phyloP scores from a whole-genome alignment of 164 flowering plant species.

The Akebia trifoliata region DNA sequence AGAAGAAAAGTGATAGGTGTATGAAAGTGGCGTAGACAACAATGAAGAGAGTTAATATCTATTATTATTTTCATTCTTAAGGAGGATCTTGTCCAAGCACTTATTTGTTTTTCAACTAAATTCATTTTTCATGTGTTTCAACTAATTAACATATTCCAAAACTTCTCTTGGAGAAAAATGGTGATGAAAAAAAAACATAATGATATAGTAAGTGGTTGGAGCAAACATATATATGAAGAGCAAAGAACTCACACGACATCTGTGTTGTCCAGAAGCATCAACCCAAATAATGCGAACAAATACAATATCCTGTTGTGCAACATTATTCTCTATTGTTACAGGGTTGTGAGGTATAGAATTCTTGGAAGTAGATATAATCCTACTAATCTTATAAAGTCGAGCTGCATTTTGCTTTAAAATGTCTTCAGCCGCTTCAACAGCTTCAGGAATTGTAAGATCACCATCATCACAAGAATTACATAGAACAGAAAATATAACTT shows the following conservation, averaged over 20 bases:
- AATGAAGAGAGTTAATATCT: too few species aligned
- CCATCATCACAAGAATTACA: conserved; percentile 76
- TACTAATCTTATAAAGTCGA: conserved; percentile 55
- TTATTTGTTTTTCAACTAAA: too few species aligned
- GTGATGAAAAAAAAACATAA: neutral
- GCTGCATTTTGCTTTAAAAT: conserved; percentile 62
- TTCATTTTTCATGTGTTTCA: too few species aligned
- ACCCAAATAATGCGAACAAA: conserved; percentile 81
- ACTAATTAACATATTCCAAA: too few species aligned
- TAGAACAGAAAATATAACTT: conserved; percentile 67
- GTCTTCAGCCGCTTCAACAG: conserved; percentile 70
- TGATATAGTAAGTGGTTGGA: neutral
- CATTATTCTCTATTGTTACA: conserved; percentile 15
- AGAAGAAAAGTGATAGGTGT: too few species aligned
- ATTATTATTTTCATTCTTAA: too few species aligned
- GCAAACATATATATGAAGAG: neutral
- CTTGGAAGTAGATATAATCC: conserved; percentile 11
- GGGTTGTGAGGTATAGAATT: conserved; percentile 14
- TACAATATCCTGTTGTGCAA: conserved; percentile 23
- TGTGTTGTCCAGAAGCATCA: conserved; percentile 86
- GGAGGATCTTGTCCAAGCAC: too few species aligned
- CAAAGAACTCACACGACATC: conserved; percentile 74
- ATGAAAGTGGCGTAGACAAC: too few species aligned
- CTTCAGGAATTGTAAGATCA: conserved; percentile 78
- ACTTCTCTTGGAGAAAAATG: neutral